These are phyloP conservation scores for Candida rishiriensis DNA, from an alignment of 805 yeast genomes.

Conservation along the genomic window DNA sequence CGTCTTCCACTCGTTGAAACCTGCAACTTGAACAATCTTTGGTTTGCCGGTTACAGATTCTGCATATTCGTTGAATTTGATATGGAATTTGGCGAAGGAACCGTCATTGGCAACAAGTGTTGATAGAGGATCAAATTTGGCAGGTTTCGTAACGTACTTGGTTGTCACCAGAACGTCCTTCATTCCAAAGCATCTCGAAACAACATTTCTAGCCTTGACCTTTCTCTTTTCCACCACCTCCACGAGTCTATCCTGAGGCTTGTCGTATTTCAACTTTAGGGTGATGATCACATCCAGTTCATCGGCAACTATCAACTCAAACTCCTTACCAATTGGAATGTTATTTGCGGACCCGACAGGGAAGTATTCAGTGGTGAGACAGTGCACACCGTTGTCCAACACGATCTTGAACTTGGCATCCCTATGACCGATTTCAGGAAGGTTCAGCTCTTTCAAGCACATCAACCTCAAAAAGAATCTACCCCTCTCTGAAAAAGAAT, in stretches of 20 bases:
- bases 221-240: conserved; percentile 55
- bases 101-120: conserved; percentile 76
- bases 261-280: conserved; percentile 58
- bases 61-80: conserved; percentile 58
- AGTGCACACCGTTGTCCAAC: conserved; percentile 79
- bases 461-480: conserved; percentile 49
- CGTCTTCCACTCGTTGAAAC: conserved; percentile 80
- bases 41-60: conserved; percentile 50
- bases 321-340: conserved; percentile 60
- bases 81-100: conserved; percentile 76
- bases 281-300: conserved; percentile 65
- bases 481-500: conserved; percentile 36
- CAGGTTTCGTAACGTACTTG: conserved; percentile 47
- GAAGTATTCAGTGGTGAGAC: conserved; percentile 54
- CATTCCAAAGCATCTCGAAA: conserved; percentile 29
- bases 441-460: conserved; percentile 39
- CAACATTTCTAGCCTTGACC: conserved; percentile 27
- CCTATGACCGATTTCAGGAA: conserved; percentile 43
- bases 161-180: conserved; percentile 46
- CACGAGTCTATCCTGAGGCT: conserved; percentile 44
- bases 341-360: conserved; percentile 24
- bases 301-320: conserved; percentile 65
- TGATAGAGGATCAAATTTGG: conserved; percentile 54
- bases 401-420: conserved; percentile 48
- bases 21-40: conserved; percentile 48